Evolutionary conservation across 2,329 filamentous ascomycete genomes (phyloP).

Genomic region (Fusarium goolgardi): DNA sequence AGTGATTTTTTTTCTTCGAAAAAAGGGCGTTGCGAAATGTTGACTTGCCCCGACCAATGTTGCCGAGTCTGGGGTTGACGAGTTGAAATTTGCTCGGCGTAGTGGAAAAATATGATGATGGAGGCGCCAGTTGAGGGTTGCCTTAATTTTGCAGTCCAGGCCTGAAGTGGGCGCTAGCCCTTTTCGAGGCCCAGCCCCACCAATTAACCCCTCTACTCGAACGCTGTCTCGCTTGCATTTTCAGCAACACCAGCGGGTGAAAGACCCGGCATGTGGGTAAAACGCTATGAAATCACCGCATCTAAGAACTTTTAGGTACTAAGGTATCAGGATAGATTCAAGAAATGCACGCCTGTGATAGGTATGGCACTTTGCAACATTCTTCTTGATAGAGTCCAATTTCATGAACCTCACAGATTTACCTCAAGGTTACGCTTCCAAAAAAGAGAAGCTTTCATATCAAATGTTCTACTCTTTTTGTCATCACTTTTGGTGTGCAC

Average conservation of each 20-base stretch:
- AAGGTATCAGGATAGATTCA: not conserved
- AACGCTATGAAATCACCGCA: constrained; percentile 9
- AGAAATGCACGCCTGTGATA: not conserved
- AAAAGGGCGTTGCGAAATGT: constrained; percentile 44
- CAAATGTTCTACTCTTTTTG: constrained; percentile 6
- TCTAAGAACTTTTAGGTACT: not conserved
- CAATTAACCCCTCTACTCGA: constrained; percentile 32
- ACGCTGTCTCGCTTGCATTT: constrained; percentile 40
- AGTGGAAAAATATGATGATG: constrained; percentile 54
- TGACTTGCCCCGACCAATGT: constrained; percentile 54
- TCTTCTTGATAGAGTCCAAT: not conserved
- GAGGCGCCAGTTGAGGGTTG: constrained; percentile 55
- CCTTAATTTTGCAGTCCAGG: constrained; percentile 58
- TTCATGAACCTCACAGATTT: not conserved
- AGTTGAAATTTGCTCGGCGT: constrained; percentile 59
- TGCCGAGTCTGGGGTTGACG: constrained; percentile 57
- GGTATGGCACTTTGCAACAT: not conserved
- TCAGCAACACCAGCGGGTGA: constrained; percentile 13
- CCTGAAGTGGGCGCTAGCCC: constrained; percentile 57
- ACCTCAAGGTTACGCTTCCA: not conserved
- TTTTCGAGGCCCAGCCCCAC: constrained; percentile 34
- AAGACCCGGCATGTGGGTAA: constrained; percentile 4
- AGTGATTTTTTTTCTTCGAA: constrained; percentile 30
- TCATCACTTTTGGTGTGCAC: constrained; percentile 20
- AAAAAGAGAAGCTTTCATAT: not conserved